Evolutionary conservation across 306 rosid species (phyloP).

Genomic region (Dalbergia oliveri): DNA sequence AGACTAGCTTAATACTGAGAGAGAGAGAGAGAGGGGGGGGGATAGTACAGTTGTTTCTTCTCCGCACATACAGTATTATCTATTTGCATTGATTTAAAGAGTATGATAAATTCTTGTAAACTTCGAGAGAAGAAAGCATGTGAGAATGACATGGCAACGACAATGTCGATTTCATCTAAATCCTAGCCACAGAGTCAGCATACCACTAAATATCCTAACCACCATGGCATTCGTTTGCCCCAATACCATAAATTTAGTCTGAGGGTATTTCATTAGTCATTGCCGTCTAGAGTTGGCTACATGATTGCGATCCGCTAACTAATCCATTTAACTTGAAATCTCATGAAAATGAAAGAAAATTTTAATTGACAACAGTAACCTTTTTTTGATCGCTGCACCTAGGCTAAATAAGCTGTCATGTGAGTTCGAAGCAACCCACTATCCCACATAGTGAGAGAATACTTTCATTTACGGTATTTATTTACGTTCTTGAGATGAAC

Average conservation of each 20-base stretch:
- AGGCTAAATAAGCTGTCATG: too few species aligned
- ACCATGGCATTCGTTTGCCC: neutral
- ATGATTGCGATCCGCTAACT: too few species aligned
- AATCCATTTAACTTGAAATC: too few species aligned
- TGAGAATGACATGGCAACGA: constrained; percentile 48
- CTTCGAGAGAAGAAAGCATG: constrained; percentile 43
- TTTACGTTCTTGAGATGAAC: too few species aligned
- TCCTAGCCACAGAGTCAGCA: constrained; percentile 14
- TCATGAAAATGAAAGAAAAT: too few species aligned
- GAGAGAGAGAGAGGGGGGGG: too few species aligned
- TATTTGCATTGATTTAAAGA: constrained; percentile 30
- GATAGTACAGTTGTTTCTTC: neutral
- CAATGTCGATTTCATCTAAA: neutral
- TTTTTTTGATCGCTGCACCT: too few species aligned
- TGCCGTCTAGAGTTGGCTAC: too few species aligned
- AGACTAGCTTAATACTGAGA: constrained; percentile 1
- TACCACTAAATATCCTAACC: constrained; percentile 21
- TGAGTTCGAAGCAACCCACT: too few species aligned
- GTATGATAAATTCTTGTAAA: constrained; percentile 30
- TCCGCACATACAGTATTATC: constrained; percentile 2
- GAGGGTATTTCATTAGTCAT: neutral
- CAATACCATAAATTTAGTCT: neutral
- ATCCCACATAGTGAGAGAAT: too few species aligned
- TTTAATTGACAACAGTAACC: too few species aligned
- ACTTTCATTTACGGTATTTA: too few species aligned